These are phyloP conservation scores for Westerdykella aurantiaca DNA, from an alignment of 2,329 filamentous ascomycete species.

Conservation along the genomic window DNA sequence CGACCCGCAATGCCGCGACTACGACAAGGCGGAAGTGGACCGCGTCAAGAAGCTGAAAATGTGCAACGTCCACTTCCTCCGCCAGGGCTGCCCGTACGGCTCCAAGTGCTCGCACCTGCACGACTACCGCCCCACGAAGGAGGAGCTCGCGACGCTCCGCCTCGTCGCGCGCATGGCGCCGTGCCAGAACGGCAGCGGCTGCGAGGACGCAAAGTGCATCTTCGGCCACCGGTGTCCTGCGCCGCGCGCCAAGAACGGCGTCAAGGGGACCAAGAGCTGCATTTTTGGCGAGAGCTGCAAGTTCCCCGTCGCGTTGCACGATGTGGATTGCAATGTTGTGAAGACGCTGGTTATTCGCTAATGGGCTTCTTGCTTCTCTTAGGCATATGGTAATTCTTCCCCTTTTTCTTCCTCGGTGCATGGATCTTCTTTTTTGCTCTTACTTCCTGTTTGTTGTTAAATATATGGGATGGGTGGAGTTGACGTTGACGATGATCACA, in stretches of 20 bases:
- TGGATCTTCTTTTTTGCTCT: too few relatives aligned
- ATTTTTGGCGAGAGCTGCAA: conserved; percentile 55
- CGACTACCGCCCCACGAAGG: conserved; percentile 47
- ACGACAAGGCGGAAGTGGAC: conserved; percentile 52
- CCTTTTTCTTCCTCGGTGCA: too few relatives aligned
- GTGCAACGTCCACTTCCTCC: conserved; percentile 58
- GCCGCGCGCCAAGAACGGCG: conserved; percentile 35
- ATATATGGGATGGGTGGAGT: too few relatives aligned
- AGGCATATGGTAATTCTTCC: not conserved
- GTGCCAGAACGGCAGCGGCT: conserved; percentile 53
- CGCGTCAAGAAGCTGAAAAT: conserved; percentile 58
- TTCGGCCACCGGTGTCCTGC: conserved; percentile 60
- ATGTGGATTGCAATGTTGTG: conserved; percentile 53
- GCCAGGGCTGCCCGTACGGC: conserved; percentile 52
- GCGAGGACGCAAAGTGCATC: conserved; percentile 56
- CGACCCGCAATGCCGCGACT: conserved; percentile 46
- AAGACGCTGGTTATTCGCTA: conserved; percentile 43
- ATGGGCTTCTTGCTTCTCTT: not conserved
- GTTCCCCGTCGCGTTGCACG: conserved; percentile 53
- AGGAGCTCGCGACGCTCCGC: conserved; percentile 50
- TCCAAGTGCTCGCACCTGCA: conserved; percentile 53
- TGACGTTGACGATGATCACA: too few relatives aligned
- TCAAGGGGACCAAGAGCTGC: conserved; percentile 50
- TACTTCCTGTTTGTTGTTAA: too few relatives aligned
- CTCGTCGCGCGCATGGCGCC: conserved; percentile 59